Base-by-base conservation (phyloP, 208 protist species). In the Leishmania major region DNA sequence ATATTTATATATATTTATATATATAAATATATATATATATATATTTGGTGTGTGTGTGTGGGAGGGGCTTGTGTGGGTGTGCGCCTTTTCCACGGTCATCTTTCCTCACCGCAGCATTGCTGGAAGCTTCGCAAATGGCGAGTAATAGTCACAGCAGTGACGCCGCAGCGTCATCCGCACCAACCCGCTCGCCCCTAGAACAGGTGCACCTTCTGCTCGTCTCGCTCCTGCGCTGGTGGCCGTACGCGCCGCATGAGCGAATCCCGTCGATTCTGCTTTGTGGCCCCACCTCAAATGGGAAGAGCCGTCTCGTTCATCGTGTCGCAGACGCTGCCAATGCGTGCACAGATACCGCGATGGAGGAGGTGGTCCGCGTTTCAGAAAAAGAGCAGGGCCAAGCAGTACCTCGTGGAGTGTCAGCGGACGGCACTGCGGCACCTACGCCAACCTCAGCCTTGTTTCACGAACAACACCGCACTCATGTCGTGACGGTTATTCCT, bases 231-330 rank as follows among this genome's bases (percentile, higher is more conserved):
- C 82, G 62, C 59, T 78, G 86, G 81, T 96, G 93, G 91, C 89
- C 91, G 11, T 83, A 89, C 64, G 57, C 60, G 3, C 81, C 87
- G 2, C 77, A 91, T 62, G 43, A 72, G 49, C 72, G 77, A 35
- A 84, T 75, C 19, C 86, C 86, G 1, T 93, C 91, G 1, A 0
- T 96, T 25, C 85, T 96, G 22, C 82, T 96, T 8, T 87, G 87
- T 55, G 89, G 91, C 0, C 87, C 91, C 2, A 82, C 90, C 13
- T 84, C 87, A 0, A 95, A 92, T 64, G 93, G 93, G 49, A 96
- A 96, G 75, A 93, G 89, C 31, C 79, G 92, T 78, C 85, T 93
- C 2, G 77, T 94, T 13, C 77, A 78, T 4, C 25, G 70, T 57
- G 77, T 55, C 64, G 75, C 57, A 45, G 74, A 57, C 51, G 73